Evolutionary conservation across 2,329 filamentous ascomycete genomes (phyloP).

Genomic region (Colletotrichum endophyticum): DNA sequence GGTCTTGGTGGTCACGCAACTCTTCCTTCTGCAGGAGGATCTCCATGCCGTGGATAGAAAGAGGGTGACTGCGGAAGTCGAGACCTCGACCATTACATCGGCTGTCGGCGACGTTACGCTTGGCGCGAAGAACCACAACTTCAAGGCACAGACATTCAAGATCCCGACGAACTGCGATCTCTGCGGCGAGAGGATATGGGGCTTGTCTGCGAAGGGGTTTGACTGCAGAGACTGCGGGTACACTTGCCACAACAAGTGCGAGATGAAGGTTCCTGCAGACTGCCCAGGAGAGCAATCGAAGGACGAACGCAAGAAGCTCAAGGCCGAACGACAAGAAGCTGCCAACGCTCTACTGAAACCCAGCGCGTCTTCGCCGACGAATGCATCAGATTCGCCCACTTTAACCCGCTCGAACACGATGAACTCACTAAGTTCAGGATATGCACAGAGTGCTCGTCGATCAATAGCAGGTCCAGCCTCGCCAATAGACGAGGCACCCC

Average conservation of each 20-base stretch:
- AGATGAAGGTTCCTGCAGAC: constrained; percentile 97
- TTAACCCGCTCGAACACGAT: constrained; percentile 86
- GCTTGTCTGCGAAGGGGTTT: constrained; percentile 93
- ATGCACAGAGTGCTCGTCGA: constrained; percentile 77
- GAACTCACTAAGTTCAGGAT: constrained; percentile 88
- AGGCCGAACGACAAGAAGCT: constrained; percentile 81
- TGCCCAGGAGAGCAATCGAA: constrained; percentile 94
- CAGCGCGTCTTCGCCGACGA: constrained; percentile 39
- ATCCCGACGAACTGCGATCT: constrained; percentile 98
- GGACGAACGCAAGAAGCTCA: constrained; percentile 94
- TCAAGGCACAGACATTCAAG: constrained; percentile 99
- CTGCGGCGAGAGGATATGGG: constrained; percentile 97
- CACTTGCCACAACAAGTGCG: constrained; percentile 97
- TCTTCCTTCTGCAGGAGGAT: constrained; percentile 84
- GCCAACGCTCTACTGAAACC: constrained; percentile 67
- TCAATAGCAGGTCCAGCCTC: constrained; percentile 68
- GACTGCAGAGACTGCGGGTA: constrained; percentile 97
- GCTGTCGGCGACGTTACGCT: constrained; percentile 91
- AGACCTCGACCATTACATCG: constrained; percentile 90
- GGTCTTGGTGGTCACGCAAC: constrained; percentile 80
- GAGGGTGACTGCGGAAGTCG: constrained; percentile 87
- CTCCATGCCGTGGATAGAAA: constrained; percentile 85
- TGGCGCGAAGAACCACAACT: constrained; percentile 94
- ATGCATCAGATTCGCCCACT: constrained; percentile 65
- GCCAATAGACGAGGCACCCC: constrained; percentile 50